These are phyloP conservation scores for Candida maris DNA, from an alignment of 805 yeast genomes.

Conservation along the genomic window DNA sequence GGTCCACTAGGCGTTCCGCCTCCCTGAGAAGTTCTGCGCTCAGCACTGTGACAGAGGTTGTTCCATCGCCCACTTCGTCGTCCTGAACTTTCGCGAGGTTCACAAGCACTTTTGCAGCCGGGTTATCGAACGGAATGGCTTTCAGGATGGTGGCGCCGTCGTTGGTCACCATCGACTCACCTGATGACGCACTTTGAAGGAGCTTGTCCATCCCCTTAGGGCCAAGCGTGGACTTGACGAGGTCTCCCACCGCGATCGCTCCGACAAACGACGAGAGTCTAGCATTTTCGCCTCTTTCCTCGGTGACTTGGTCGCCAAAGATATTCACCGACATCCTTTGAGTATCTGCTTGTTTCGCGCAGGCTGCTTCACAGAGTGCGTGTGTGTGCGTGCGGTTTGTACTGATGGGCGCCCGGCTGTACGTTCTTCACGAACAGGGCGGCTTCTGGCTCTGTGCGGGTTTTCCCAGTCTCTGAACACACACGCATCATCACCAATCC, in stretches of 20 bases:
- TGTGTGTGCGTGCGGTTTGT: no score
- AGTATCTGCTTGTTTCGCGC: no score
- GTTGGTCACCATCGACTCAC: conserved; percentile 79
- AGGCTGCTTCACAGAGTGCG: no score
- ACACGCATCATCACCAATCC: no score
- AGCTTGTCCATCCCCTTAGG: conserved; percentile 99
- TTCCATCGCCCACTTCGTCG: conserved; percentile 98
- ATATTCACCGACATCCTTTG: conserved; percentile 89
- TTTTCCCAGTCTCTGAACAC: no score
- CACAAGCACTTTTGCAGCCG: conserved; percentile 94
- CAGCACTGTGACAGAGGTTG: conserved; percentile 91
- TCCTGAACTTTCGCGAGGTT: conserved; percentile 96
- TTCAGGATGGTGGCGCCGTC: conserved; percentile 98
- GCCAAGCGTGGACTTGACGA: conserved; percentile 90
- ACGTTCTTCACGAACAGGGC: no score
- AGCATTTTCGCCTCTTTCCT: conserved; percentile 97
- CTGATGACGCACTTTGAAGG: conserved; percentile 80
- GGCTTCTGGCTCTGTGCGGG: no score
- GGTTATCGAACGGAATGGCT: conserved; percentile 91
- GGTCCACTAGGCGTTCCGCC: conserved; percentile 89
- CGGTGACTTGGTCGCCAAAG: conserved; percentile 95
- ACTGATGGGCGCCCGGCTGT: no score
- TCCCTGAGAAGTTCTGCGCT: conserved; percentile 90
- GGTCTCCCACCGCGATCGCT: conserved; percentile 98
- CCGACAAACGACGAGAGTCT: conserved; percentile 97